Evolutionary conservation across 805 yeast species (phyloP), one percentile per base, ranked within the genome.

Genomic region (Yamadazyma nakazawae): DNA sequence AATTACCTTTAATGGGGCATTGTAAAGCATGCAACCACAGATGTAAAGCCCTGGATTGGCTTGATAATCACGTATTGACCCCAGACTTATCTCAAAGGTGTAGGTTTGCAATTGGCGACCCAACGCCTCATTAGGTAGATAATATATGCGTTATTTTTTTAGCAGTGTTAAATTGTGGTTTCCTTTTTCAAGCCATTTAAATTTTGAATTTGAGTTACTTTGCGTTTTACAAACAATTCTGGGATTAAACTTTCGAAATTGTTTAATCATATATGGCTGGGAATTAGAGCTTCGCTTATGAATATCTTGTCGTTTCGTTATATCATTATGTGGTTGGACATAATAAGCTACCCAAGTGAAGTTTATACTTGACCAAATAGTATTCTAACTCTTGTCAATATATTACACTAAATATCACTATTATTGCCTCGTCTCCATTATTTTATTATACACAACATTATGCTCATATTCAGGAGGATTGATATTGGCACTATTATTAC

Each of bases 21-120:
- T 72, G 77, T 47, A 56, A 58, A 17, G 72, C 72, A 1, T 83
- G 88, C 58, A 82, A 83, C 0, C 59, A 56, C 14, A 56, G 74
- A 37, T 74, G 69, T 54, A 56, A 64, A 12, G 87, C 82, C 8
- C 64, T 64, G 24, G 76, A 70, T 16, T 83, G 88, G 88, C 63
- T 83, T 17, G 77, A 76, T 16, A 53, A 61, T 12, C 88, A 82
- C 57, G 74, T 82, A 10, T 58, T 76, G 47, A 60, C 70, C n/a
- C 51, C 56, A 10, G 60, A 67, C 32, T 18, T 11, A 6, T 42
- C 38, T 2, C 45, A 49, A 26, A 53, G 52, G 45, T 68, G 73
- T 52, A 55, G 52, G 1, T 62, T 38, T 45, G 53, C 60, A 5
- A 56, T 17, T 12, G 45, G 34, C 9, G 45, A 40, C 21, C 30